These are phyloP conservation scores for Jackrogersella multiformis DNA, from an alignment of 495 filamentous ascomycete species.

Conservation along the genomic window DNA sequence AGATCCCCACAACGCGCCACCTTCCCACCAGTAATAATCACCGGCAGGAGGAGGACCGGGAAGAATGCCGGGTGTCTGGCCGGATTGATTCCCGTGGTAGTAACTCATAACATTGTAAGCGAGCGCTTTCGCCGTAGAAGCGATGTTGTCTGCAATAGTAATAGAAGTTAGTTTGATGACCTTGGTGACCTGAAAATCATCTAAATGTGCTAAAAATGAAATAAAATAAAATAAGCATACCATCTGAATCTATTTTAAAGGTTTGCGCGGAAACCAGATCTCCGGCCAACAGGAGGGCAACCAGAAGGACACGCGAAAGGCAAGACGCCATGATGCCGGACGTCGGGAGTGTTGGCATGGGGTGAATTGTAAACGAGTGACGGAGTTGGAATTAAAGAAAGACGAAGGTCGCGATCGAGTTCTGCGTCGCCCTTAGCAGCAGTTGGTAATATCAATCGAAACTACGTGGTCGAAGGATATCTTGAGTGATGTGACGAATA, in stretches of 20 bases:
- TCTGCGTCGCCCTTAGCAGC: conserved; percentile 3
- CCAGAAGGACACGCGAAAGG: conserved; percentile 21
- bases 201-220: not conserved
- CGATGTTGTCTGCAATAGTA: conserved; percentile 58
- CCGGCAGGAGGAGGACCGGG: conserved; percentile 62
- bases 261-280: conserved; percentile 34
- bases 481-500: not conserved
- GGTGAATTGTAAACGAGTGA: conserved; percentile 33
- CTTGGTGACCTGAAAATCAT: not conserved
- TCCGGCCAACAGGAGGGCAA: conserved; percentile 24
- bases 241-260: conserved; percentile 38
- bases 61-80: conserved; percentile 72
- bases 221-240: conserved; percentile 25
- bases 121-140: conserved; percentile 61
- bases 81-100: conserved; percentile 66
- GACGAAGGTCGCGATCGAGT: not conserved
- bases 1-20: conserved; percentile 61
- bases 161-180: conserved; percentile 20
- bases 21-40: conserved; percentile 68
- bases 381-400: conserved; percentile 21
- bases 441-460: not conserved
- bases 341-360: conserved; percentile 6
- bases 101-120: conserved; percentile 67
- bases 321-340: conserved; percentile 29
- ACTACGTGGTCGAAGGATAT: conserved; percentile 5